Base-by-base conservation (phyloP, 306 rosid species). In the Corylus heterophylla region DNA sequence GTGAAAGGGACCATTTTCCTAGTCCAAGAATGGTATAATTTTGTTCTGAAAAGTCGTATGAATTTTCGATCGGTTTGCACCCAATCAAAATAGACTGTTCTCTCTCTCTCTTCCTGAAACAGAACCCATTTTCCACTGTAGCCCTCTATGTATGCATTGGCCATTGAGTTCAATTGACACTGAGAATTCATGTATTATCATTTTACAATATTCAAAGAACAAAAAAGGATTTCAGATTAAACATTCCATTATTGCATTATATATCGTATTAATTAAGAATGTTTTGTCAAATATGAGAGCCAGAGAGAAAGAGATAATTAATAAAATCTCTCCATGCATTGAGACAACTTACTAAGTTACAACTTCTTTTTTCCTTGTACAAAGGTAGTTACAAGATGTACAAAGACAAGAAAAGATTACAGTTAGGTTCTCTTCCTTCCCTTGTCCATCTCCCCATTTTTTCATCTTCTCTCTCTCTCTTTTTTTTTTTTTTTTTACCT, bases 321-420 rank as follows among this genome's bases (percentile, higher is more conserved):
- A 20, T 56, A 66, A 78, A 11, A 48, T 72, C 47, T 25, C 47
- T 25, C 6, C 69, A 5, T 58, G 73, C 78, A 75, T 83, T 54
- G 22, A 52, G 59, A 58, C 13, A 80, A 68, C 59, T 58, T 83
- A 59, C 61, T 68, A n/a, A 64, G 64, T 71, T 83, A 72, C 79
- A 70, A 39, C 59, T 50, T 13, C 54, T 16, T 31, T 72, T 55
- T 7, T 72, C 76, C 82, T 77, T 73, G 80, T 63, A 81, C 88
- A 74, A 37, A 48, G 59, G 16, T 45, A 72, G 82, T 62, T 81
- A 81, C 78, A 81, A 81, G 63, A 81, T 85, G 80, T 54, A 74
- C 80, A 81, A 58, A 61, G 78, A 54, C 63, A 68, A 81, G 82
- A 62, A 80, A 64, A 85, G 71, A 82, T 69, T 29, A 29, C 61